Evolutionary conservation across 2,329 filamentous ascomycete species (phyloP).

Genomic region (Nemania abortiva): DNA sequence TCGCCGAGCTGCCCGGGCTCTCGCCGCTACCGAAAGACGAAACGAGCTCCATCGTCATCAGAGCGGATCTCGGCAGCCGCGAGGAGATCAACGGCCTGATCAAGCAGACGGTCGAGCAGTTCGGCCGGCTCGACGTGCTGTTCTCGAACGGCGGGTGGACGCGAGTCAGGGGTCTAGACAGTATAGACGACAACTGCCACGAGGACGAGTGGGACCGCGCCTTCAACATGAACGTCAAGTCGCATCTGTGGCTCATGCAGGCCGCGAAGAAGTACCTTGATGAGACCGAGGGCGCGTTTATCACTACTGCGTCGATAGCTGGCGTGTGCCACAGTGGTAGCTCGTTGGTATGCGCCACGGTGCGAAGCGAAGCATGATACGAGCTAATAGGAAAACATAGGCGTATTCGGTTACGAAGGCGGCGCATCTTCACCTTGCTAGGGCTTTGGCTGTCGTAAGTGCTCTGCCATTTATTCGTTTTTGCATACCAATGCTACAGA

Average conservation of each 20-base stretch:
- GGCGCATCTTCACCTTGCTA: constrained; percentile 72
- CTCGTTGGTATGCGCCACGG: constrained; percentile 59
- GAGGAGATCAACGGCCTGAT: constrained; percentile 71
- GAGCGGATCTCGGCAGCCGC: constrained; percentile 74
- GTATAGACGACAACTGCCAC: constrained; percentile 64
- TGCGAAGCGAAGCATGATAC: not conserved
- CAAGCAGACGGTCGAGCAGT: constrained; percentile 65
- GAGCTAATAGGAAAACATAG: constrained; percentile 50
- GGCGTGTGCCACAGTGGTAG: constrained; percentile 74
- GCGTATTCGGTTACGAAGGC: constrained; percentile 84
- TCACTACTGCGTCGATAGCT: constrained; percentile 73
- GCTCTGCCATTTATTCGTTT: not conserved
- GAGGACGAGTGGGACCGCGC: constrained; percentile 71
- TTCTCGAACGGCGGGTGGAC: constrained; percentile 79
- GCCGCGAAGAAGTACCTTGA: constrained; percentile 67
- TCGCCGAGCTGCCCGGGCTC: constrained; percentile 64
- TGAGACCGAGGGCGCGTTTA: constrained; percentile 68
- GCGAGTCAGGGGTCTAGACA: constrained; percentile 56
- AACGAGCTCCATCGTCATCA: constrained; percentile 62
- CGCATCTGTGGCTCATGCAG: constrained; percentile 70
- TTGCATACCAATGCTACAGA: not conserved
- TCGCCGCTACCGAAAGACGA: constrained; percentile 50
- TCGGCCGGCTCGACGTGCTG: constrained; percentile 80
- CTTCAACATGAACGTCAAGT: constrained; percentile 73
- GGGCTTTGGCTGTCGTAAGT: constrained; percentile 60